Evolutionary conservation across 352 stramenopile species (phyloP).

Genomic region (Globisporangium lucens): DNA sequence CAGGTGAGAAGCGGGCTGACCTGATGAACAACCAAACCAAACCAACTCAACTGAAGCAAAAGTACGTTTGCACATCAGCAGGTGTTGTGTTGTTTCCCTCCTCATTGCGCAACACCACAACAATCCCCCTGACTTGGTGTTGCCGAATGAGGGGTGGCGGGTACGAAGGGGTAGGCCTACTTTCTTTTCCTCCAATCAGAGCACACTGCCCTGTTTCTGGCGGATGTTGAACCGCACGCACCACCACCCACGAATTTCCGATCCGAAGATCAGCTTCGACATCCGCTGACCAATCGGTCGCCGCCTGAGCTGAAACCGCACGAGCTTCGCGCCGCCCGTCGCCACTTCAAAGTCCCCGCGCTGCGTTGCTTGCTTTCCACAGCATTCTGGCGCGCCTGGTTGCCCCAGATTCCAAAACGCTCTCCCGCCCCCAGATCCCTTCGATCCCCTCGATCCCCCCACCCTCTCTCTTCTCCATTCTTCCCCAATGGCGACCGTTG

Average conservation of each 20-base stretch:
- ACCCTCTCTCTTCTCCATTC: background rate
- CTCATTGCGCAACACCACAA: background rate
- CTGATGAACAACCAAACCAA: background rate
- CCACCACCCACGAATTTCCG: slow-evolving; percentile 4
- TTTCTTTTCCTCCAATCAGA: background rate
- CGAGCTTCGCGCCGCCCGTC: too few relatives aligned
- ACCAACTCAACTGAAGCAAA: slow-evolving; percentile 2
- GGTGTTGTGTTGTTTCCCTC: background rate
- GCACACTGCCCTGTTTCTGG: background rate
- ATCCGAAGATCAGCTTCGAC: slow-evolving; percentile 2
- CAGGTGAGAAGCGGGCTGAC: background rate
- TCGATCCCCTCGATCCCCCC: background rate
- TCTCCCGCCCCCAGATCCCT: background rate
- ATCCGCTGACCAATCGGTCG: background rate
- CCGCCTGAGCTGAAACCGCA: background rate
- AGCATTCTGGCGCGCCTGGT: background rate
- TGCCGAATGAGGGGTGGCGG: background rate
- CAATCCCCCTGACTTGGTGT: background rate
- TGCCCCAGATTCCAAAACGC: slow-evolving; percentile 5
- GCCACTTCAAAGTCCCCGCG: slow-evolving; percentile 3
- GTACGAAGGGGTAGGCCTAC: background rate
- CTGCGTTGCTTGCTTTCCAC: background rate
- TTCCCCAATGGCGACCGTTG: slow-evolving; percentile 2
- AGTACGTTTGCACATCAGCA: slow-evolving; percentile 5
- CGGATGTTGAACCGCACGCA: slow-evolving; percentile 8